Base-by-base conservation (phyloP, 352 stramenopile genomes). In the Phytophthora pini region DNA sequence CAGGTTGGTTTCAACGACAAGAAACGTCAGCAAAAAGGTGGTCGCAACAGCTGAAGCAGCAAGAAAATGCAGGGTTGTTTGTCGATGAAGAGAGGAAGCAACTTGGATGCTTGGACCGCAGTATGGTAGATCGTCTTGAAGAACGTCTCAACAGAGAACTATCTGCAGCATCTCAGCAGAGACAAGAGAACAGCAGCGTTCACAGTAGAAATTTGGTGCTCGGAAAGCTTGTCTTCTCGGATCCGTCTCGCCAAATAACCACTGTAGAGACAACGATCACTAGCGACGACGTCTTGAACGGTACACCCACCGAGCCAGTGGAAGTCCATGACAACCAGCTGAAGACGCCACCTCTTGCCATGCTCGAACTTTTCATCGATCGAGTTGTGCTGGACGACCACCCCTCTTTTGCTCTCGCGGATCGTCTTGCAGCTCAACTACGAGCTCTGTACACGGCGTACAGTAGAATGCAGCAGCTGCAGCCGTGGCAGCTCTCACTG, bases 301-400 rank as follows among this genome's bases (percentile, higher is more conserved):
- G 13, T 17, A 31, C 22, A 15, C 9, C 13, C 20, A 51, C 39
- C 15, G 24, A 15, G 47, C 43, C 49, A 43, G 4, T 22, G 5
- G 12, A 44, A 15, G 31, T 39, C 17, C 24, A 48, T 26, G 27
- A 26, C 17, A 54, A 39, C 4, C 2, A 34, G n/a, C 45, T 54
- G 26, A 64, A 49, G 43, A 4, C 8, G 4, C 34, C 11, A 2
- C 53, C n/a, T 31, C 12, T 69, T 56, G 62, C 62, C 7, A 56
- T 72, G 43, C 68, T 92, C 17, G 76, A 92, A 54, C 64, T 94
- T 45, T 72, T 59, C 10, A 63, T 94, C 8, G 74, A 86, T 39
- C 68, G 65, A 2, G 57, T 96, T 45, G 76, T 89, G 26, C 72
- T 97, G 13, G 82, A 95, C 34, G 90, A 97, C 51, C 84, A 97